Base-by-base conservation (phyloP, 78 protist genomes). In the Pelomyxa schiedti region DNA sequence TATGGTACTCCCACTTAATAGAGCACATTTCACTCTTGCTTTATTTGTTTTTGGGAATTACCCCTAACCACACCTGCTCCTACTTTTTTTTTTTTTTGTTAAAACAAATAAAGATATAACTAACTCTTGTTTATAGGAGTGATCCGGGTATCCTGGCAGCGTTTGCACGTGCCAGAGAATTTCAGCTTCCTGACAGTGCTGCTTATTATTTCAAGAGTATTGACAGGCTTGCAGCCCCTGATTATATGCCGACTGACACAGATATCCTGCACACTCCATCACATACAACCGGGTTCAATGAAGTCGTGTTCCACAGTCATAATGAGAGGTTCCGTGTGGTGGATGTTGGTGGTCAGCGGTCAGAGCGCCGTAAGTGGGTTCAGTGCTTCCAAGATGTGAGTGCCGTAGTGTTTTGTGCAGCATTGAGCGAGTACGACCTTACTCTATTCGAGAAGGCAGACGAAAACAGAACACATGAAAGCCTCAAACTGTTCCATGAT, bases 211-310 rank as follows among this genome's bases (percentile, higher is more conserved):
- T 84, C 66, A 80, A 86, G 30, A 39, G 42, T 26, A 79, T 79
- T 24, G 86, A 83, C 38, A 74, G 83, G 40, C 71, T 90, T 68
- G 72, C 84, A 28, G 66, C 73, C 39, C 66, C 69, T 3, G 77
- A 78, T 47, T 90, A 84, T 72, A 5, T 74, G 24, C 94, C 94
- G 35, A 76, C 91, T 36, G 76, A 68, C 4, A 75, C 80, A 37
- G 94, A 90, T 42, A 78, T 90, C 5, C 68, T 90, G n/a, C 83
- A 81, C 69, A 68, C 86, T 32, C 78, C 91, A 24, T 83, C 82
- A 8, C 79, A 80, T 74, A 90, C 94, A 4, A 78, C 83, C 35
- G 94, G 94, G 53, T 79, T 86, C 1, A 80, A 67, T 28, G 90
- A 86, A 35, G 80, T 78, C 38, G 67, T 72, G 58, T 86, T 86